Percentiles rank a stretch among this genome's conserved stretches.
phyloP scores from a whole-genome alignment of 2,329 filamentous ascomycete genomes.

The Cercospora beticola region DNA sequence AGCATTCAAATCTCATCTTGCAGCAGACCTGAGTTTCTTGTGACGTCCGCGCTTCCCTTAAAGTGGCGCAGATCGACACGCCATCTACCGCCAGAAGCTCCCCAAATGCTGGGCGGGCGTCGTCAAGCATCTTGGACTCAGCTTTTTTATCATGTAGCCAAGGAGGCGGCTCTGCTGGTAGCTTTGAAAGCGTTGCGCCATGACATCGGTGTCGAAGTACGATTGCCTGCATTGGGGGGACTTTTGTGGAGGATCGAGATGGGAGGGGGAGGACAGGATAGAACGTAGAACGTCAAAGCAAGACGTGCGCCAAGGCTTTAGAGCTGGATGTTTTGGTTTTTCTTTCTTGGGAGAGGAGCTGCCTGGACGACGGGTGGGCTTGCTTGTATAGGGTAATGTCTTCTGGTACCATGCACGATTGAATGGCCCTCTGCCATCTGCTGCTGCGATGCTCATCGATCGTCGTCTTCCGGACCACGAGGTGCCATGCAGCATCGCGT shows the following conservation, averaged over 20 bases:
- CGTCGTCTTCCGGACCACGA: neutral
- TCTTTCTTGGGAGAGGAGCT: neutral
- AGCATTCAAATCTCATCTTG: neutral
- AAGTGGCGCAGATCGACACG: slow-evolving; percentile 1
- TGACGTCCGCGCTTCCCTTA: neutral
- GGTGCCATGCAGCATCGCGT: neutral
- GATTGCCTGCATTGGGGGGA: neutral
- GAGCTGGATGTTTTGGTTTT: neutral
- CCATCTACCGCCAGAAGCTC: neutral
- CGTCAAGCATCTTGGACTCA: neutral
- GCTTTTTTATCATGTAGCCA: neutral
- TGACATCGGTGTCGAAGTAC: neutral
- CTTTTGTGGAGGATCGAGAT: neutral
- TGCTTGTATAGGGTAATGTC: neutral
- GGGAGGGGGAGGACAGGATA: neutral
- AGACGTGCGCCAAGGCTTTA: neutral
- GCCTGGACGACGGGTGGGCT: neutral
- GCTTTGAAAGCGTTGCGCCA: neutral
- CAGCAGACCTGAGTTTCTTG: neutral
- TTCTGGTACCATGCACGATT: neutral
- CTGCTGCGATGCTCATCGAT: neutral
- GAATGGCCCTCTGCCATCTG: neutral
- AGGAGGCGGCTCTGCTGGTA: neutral
- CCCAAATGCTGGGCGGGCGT: neutral
- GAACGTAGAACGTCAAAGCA: neutral